Evolutionary conservation across 306 rosid genomes (phyloP).

Genomic region (Lablab purpureus): DNA sequence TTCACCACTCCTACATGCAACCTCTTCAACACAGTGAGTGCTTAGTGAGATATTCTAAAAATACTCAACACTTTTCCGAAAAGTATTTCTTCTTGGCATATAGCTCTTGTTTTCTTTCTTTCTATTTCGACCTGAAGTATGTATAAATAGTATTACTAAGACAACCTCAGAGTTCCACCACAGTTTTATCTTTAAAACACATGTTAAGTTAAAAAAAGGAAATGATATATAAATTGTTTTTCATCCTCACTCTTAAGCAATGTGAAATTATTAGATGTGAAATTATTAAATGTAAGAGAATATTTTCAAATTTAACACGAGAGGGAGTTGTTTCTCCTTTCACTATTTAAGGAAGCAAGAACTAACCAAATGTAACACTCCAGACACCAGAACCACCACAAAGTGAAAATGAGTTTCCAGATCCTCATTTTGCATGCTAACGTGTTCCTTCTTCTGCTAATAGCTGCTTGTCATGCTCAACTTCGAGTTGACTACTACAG

Average conservation of each 20-base stretch:
- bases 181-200: too few relatives aligned
- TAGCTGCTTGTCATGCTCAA: conserved; percentile 46
- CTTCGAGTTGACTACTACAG: conserved; percentile 63
- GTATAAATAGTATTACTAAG: too few relatives aligned
- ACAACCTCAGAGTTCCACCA: too few relatives aligned
- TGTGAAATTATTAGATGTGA: too few relatives aligned
- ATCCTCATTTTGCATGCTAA: conserved; percentile 38
- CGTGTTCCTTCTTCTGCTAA: conserved; percentile 50
- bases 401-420: conserved; percentile 49
- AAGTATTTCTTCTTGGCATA: conserved; percentile 40
- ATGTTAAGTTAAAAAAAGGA: too few relatives aligned
- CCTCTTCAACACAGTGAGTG: conserved; percentile 39
- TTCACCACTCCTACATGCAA: conserved; percentile 38
- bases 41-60: conserved; percentile 49
- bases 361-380: not conserved
- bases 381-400: conserved; percentile 11
- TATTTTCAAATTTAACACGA: conserved; percentile 23
- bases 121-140: too few relatives aligned
- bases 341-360: conserved; percentile 45
- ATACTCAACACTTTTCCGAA: conserved; percentile 12
- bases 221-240: too few relatives aligned
- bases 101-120: conserved; percentile 40
- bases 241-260: too few relatives aligned
- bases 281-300: too few relatives aligned
- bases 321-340: not conserved